Evolutionary conservation across 352 stramenopile genomes (phyloP), one percentile per base, ranked within the genome.

Genomic region (Phytopythium oedochilum): DNA sequence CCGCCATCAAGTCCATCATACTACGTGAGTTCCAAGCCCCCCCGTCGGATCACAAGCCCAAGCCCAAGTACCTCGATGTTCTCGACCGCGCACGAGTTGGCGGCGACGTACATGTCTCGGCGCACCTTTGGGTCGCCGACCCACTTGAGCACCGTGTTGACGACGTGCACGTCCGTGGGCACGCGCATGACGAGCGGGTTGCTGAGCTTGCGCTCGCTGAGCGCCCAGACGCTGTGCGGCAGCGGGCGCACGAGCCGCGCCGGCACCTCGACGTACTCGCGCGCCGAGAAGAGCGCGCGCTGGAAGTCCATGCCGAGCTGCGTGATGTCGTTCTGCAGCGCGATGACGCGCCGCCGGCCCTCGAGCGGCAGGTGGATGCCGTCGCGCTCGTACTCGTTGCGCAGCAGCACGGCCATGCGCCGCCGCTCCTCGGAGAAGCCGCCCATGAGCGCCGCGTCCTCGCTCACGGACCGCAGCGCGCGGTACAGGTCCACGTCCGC

Each of bases 321-420:
- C 39, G 81, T 94, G 35, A 98, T 89, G 34, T 92, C 78, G 58
- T 94, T 94, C 55, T 97, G 88, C 32, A 97, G 44, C 40, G 78
- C 55, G 46, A 96, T 88, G n/a, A 98, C 86, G 25, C 87, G 63
- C 36, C 83, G 65, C 5, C 93, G 80, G 25, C 90, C 63, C 20
- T 70, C 47, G n/a, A 79, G 46, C 1, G 78, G 61, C 45, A 98
- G 69, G 72, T 98, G 93, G 62, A 98, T 98, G 15, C 95, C 96
- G 68, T 98, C 96, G 8, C 90, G 76, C 74, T 98, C 94, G 59
- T 98, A 99, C 60, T 99, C 96, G 10, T 83, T 78, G 39, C 85
- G 81, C 38, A 99, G 68, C 23, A 98, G 66, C 18, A 76, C 51
- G 9, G 75, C 87, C 86, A 98, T 97, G 43, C 88, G 75, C 20